Evolutionary conservation across 768 basidiomycete species (phyloP), one percentile per base, ranked within the genome.

Genomic region (Trichaptum fuscoviolaceum): DNA sequence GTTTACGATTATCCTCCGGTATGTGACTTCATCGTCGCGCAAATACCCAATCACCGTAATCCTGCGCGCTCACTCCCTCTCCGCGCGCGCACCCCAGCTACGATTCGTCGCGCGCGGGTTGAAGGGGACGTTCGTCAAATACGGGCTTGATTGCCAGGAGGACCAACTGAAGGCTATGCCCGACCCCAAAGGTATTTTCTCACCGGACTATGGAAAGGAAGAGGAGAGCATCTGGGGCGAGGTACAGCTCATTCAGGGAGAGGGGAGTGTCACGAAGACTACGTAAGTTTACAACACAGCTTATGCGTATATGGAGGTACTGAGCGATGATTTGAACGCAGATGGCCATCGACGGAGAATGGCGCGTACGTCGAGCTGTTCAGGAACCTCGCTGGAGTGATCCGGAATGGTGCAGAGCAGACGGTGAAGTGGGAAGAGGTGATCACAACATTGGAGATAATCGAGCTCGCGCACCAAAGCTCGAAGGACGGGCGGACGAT

Each of bases 131-230:
- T 94, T 84, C 76, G 79, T 83, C 66, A 95, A 96, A 76, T 84
- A 82, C 71, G 92, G 92, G 6, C 74, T 92, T 24, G 93, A 94
- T 74, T 77, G 86, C 2, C 93, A 95, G 73, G 93, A 95, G 76
- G 86, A 87, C 63, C 88, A 91, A 69, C 83, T 93, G 63, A 87
- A 87, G 72, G 80, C 74, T 12, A 84, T 87, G 63, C 71, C 82
- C 9, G 75, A 78, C 5, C 84, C 85, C 26, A 74, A 71, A 18
- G 79, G 75, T 12, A 64, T 85, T 57, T 73, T 83, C 68, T 78
- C 79, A 59, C 67, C 76, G 4, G 73, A 74, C 27, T 89, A 84
- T 69, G 92, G 90, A 12, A 76, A 76, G 66, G 90, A 91, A 74
- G 85, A 88, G 1, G 82, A 87, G 72, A 78, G 79, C 52, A 78